Base-by-base conservation (phyloP, 2,329 filamentous ascomycete species). In the Graphilbum ipis-grandicollis region DNA sequence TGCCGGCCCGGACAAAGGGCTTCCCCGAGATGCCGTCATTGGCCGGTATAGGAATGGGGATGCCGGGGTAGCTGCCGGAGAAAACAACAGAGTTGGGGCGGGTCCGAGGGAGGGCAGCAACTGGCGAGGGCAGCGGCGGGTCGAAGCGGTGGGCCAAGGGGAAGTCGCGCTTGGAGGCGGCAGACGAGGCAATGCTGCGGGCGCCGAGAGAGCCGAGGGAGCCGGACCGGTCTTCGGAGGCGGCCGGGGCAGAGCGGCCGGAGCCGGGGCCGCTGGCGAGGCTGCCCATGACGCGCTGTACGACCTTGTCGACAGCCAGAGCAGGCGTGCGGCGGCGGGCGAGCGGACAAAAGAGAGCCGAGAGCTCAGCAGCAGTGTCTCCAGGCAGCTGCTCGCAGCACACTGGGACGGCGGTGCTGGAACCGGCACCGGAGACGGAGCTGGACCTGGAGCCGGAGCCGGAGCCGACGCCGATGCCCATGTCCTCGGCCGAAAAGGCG, bases 1-100 rank as follows among this genome's bases (percentile, higher is more conserved):
- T 45, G 23, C 52, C 47, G 14, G 68, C 64, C 19, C 66, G 57
- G 12, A 66, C 51, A 44, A 72, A 72, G 0, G 68, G 68, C 41
- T 54, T 66, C 18, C 68, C 66, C 7, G 66, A 63, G 21, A 72
- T 67, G 9, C 68, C 68, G 43, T 69, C 65, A 36, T 65, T 58
- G 7, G 50, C 40, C 9, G 42, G 33, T 7, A 43, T 14, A 6
- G 42, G 31, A 7, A 15, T 25, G 9, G 26, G 26, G 10, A 13
- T 28, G 26, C 12, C 14, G 26, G 26, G 14, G 14, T 28, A 28
- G 26, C 26, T 28, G 26, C 26, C 26, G 14, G n/a, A n/a, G n/a
- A 28, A 28, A 13, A 13, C 26, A 5, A 7, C 26, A 28, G 26
- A 28, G 10, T 5, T 28, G 19, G 13, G 33, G 9, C 19, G 33